A percentile compares a stretch with the other conserved stretches of the same genome.
Evolutionary conservation across 2,329 filamentous ascomycete species (phyloP).

Genomic region (Camillea tinctor): DNA sequence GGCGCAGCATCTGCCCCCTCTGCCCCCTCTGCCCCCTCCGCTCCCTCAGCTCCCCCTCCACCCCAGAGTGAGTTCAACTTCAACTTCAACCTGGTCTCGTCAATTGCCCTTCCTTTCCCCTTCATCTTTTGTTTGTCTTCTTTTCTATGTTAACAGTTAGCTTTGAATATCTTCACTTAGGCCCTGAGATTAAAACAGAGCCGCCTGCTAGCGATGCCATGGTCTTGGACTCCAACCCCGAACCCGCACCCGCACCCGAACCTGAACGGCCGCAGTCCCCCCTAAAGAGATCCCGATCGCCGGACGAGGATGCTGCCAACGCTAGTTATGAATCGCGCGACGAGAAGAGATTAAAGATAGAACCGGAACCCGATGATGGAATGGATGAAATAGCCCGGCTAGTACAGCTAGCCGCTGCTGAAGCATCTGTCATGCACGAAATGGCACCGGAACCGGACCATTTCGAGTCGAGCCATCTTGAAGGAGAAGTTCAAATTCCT

Average conservation of each 20-base stretch:
- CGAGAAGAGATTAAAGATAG: conserved; percentile 32
- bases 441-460: conserved; percentile 23
- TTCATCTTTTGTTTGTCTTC: too few relatives aligned
- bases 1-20: conserved; percentile 22
- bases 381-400: conserved; percentile 24
- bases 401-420: conserved; percentile 24
- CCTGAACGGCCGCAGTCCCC: conserved; percentile 23
- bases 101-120: not conserved
- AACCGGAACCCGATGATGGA: conserved; percentile 16
- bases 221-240: conserved; percentile 23
- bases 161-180: conserved; percentile 13
- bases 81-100: too few relatives aligned
- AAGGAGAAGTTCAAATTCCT: too few relatives aligned
- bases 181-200: conserved; percentile 31
- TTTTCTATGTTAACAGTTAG: not conserved
- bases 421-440: conserved; percentile 30
- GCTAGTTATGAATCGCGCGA: conserved; percentile 15
- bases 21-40: too few relatives aligned
- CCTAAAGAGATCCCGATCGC: conserved; percentile 29
- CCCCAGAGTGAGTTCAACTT: conserved; percentile 25
- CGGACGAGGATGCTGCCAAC: conserved; percentile 9
- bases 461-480: conserved; percentile 8
- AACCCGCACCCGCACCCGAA: too few relatives aligned
- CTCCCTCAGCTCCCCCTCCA: too few relatives aligned
- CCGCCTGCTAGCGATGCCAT: conserved; percentile 22